Evolutionary conservation across 2,329 filamentous ascomycete species (phyloP).

Genomic region (Zymoseptoria pseudotritici): DNA sequence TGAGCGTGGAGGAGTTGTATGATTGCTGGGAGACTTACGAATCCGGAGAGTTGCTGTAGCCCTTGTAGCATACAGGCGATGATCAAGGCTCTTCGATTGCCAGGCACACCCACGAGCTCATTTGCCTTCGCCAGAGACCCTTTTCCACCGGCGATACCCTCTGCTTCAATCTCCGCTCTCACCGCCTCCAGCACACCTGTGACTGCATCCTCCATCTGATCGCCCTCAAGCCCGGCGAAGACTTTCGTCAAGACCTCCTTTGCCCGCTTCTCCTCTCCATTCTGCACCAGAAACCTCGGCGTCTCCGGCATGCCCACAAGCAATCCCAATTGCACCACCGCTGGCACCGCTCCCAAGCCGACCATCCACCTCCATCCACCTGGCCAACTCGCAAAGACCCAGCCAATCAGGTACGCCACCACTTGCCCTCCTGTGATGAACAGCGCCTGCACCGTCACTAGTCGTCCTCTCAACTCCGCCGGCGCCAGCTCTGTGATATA

Average conservation of each 20-base stretch:
- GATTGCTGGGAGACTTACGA: slow-evolving; percentile 6
- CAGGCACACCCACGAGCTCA: slow-evolving; percentile 35
- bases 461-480: slow-evolving; percentile 54
- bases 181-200: slow-evolving; percentile 61
- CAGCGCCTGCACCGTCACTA: slow-evolving; percentile 74
- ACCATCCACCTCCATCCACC: slow-evolving; percentile 89
- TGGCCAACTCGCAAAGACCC: slow-evolving; percentile 53
- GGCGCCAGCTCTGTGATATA: slow-evolving; percentile 30
- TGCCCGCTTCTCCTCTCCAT: slow-evolving; percentile 55
- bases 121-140: slow-evolving; percentile 5
- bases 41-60: slow-evolving; percentile 58
- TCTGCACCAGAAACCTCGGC: slow-evolving; percentile 76
- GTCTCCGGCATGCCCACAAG: slow-evolving; percentile 76
- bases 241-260: slow-evolving; percentile 48
- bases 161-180: slow-evolving; percentile 54
- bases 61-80: slow-evolving; percentile 85
- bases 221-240: slow-evolving; percentile 9
- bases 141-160: slow-evolving; percentile 13
- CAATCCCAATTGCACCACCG: slow-evolving; percentile 60
- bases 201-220: slow-evolving; percentile 41
- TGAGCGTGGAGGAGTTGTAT: neutral
- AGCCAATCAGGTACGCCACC: slow-evolving; percentile 78
- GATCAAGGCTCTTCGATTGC: slow-evolving; percentile 65
- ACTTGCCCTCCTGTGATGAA: slow-evolving; percentile 87
- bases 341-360: slow-evolving; percentile 72